phyloP scores from a whole-genome alignment of 1,284 basidiomycete genomes.

The Rhodofomes roseus region DNA sequence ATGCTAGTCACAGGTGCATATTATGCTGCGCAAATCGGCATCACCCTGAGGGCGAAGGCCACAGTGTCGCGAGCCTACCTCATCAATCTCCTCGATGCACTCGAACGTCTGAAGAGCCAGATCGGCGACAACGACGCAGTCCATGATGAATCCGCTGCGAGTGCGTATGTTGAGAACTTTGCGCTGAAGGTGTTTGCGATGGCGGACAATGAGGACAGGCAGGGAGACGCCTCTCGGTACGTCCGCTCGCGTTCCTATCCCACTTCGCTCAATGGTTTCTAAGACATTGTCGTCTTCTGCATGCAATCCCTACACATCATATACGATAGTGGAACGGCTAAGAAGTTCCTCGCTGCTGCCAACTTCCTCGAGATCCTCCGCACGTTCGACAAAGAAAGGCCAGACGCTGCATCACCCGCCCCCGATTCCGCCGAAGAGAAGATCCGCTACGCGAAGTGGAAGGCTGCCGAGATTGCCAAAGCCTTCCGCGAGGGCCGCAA shows the following conservation, averaged over 20 bases:
- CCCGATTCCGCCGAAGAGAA: constrained; percentile 46
- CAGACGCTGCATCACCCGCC: constrained; percentile 38
- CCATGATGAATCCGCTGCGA: constrained; percentile 77
- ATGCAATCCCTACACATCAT: background rate
- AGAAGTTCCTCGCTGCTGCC: constrained; percentile 84
- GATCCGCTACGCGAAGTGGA: constrained; percentile 90
- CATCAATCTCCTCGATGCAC: constrained; percentile 67
- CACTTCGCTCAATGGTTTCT: constrained; percentile 8
- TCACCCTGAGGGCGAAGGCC: constrained; percentile 63
- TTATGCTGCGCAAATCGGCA: constrained; percentile 86
- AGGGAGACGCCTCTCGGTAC: constrained; percentile 72
- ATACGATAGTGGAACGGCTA: constrained; percentile 69
- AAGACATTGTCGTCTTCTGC: background rate
- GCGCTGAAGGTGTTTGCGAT: constrained; percentile 82
- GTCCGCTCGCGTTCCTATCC: background rate
- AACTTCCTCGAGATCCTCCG: constrained; percentile 84
- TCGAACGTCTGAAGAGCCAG: constrained; percentile 80
- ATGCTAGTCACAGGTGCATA: constrained; percentile 62
- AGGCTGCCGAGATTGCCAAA: constrained; percentile 85
- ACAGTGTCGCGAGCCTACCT: constrained; percentile 67
- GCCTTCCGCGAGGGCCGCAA: constrained; percentile 83
- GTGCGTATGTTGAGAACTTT: constrained; percentile 93
- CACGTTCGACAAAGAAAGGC: constrained; percentile 66
- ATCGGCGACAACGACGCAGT: constrained; percentile 80
- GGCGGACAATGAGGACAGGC: constrained; percentile 91